phyloP scores from a whole-genome alignment of 208 protist species.

The Phytomonas sp. region DNA sequence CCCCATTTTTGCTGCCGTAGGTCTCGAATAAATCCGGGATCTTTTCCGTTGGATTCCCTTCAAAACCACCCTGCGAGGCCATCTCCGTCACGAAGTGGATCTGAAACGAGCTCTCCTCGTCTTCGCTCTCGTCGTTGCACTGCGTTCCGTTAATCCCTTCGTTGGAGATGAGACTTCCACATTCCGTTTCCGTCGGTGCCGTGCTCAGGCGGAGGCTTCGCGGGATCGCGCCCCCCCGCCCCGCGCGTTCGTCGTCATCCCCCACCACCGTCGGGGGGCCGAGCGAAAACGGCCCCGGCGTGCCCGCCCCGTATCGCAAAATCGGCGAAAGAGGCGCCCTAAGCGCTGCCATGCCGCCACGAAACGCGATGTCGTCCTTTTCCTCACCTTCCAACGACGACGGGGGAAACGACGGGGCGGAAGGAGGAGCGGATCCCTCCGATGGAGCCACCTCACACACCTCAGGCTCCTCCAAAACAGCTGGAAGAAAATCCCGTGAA shows the following conservation, averaged over 20 bases:
- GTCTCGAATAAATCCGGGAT: background rate
- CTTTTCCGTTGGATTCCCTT: background rate
- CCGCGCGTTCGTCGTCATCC: slow-evolving; percentile 9
- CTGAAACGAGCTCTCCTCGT: background rate
- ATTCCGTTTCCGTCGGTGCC: background rate
- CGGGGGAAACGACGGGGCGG: too few species aligned
- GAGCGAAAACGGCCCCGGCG: background rate
- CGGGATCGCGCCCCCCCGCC: background rate
- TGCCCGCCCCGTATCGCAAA: background rate
- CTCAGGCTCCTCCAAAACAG: background rate
- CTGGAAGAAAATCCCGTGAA: background rate
- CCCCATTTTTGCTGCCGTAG: background rate
- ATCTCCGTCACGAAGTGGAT: background rate
- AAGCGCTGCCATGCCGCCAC: too few species aligned
- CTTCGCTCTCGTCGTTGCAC: background rate
- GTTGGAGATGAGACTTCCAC: background rate
- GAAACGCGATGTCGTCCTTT: too few species aligned
- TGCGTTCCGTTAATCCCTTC: background rate
- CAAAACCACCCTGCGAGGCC: background rate
- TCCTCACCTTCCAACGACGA: too few species aligned
- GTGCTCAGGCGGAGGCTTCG: background rate
- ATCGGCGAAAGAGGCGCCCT: background rate
- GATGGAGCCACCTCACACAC: too few species aligned
- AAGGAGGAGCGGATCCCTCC: too few species aligned
- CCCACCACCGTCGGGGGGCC: slow-evolving; percentile 5